Evolutionary conservation across 1,139 yeast species (phyloP), one percentile per base, ranked within the genome.

Genomic region (Debaryomyces nepalensis): DNA sequence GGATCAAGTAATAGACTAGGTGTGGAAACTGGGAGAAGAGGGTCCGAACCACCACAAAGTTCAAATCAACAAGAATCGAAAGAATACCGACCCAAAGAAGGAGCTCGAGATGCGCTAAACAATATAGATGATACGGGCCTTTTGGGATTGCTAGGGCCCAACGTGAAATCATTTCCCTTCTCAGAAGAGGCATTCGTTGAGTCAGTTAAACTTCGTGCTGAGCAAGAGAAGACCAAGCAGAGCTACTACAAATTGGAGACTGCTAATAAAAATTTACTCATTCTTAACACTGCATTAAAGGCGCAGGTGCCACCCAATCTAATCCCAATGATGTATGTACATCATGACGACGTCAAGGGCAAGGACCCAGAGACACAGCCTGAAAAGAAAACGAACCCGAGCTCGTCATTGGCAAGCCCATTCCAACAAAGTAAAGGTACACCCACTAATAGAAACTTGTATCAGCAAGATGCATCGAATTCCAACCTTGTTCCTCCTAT

Each of bases 161-260:
- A 77, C 10, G 67, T 76, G 7, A 57, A 69, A 4, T 59, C 69
- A 19, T 84, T 87, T 78, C 83, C 84, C 1, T 73, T 72, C 56
- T 70, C 87, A 2, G 91, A 87, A 46, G 70, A 74, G 16, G 77
- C 95, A 2, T 73, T 84, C 29, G 61, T 75, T 20, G 84, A 81
- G 50, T 81, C 91, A 0, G 66, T 90, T 33, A 75, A 75, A 32
- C 73, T 88, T 22, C 77, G 84, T 44, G 67, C 81, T 2, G 95
- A 88, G 58, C 95, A 87, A 57, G 97, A 91, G 59, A 74, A 78
- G 31, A 87, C 97, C 1, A 84, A 84, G 52, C 97, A 90, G 60
- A 95, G 87, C 52, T 84, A 73, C 54, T 84, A 86, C 59, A 77
- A 77, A 44, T 68, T 84, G 26, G 96, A 90, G 57, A 68, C 76